These are phyloP conservation scores for Aspergillus latus DNA, from an alignment of 2,329 filamentous ascomycete species.

Conservation along the genomic window DNA sequence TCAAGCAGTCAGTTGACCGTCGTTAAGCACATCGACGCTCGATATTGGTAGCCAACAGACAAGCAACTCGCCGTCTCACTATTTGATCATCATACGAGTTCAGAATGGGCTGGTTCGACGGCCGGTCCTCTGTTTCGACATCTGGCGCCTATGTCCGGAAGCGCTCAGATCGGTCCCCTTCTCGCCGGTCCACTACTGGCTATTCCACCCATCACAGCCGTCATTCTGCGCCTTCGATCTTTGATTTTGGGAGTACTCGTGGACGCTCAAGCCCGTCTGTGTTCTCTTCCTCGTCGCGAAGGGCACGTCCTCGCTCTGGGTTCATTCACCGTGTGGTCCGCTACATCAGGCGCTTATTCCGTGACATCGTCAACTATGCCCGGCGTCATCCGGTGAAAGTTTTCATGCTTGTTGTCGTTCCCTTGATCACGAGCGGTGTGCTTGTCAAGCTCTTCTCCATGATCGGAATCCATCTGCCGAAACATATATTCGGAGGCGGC, in stretches of 20 bases:
- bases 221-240: slow-evolving; percentile 48
- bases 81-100: slow-evolving; percentile 8
- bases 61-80: not conserved
- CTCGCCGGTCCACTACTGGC: slow-evolving; percentile 30
- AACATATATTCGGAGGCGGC: slow-evolving; percentile 48
- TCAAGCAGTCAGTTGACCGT: not conserved
- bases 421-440: slow-evolving; percentile 79
- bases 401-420: slow-evolving; percentile 82
- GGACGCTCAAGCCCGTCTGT: slow-evolving; percentile 46
- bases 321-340: slow-evolving; percentile 73
- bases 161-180: slow-evolving; percentile 38
- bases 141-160: slow-evolving; percentile 31
- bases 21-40: not conserved
- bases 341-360: slow-evolving; percentile 75
- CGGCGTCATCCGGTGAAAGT: slow-evolving; percentile 83
- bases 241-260: slow-evolving; percentile 40
- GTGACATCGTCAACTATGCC: slow-evolving; percentile 78
- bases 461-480: slow-evolving; percentile 76
- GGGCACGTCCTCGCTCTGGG: slow-evolving; percentile 71
- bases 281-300: slow-evolving; percentile 69
- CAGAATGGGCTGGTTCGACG: slow-evolving; percentile 51
- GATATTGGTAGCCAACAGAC: not conserved
- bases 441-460: slow-evolving; percentile 73
- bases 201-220: slow-evolving; percentile 40
- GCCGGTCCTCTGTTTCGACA: slow-evolving; percentile 29